phyloP scores from a whole-genome alignment of 768 basidiomycete genomes.

The Mycena epipterygia region DNA sequence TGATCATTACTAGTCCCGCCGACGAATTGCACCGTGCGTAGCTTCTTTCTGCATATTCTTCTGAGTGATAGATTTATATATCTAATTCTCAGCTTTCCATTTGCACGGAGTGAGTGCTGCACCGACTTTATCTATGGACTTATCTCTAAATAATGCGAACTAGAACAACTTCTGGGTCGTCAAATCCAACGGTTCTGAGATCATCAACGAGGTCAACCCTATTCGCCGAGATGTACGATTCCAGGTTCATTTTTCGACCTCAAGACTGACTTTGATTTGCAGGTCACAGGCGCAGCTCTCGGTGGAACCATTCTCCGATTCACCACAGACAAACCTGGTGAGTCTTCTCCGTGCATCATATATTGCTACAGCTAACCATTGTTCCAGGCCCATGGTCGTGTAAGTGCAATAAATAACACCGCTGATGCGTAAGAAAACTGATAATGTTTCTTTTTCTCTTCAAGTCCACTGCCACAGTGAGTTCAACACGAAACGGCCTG shows the following conservation, averaged over 20 bases:
- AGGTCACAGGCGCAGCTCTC: constrained; percentile 38
- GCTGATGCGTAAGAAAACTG: not conserved
- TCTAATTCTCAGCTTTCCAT: constrained; percentile 34
- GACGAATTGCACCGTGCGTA: constrained; percentile 47
- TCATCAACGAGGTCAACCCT: constrained; percentile 62
- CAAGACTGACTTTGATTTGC: not conserved
- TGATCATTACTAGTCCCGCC: constrained; percentile 33
- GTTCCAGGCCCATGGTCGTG: constrained; percentile 43
- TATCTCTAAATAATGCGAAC: not conserved
- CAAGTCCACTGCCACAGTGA: constrained; percentile 45
- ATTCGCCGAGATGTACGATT: constrained; percentile 47
- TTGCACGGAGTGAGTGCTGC: constrained; percentile 41
- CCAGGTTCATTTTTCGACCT: not conserved
- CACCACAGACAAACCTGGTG: constrained; percentile 67
- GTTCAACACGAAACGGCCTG: not conserved
- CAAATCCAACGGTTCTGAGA: constrained; percentile 49
- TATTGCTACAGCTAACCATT: not conserved
- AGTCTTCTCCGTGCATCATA: not conserved
- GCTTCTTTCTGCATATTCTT: not conserved
- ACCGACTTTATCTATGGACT: not conserved
- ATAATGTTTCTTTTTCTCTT: not conserved
- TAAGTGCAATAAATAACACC: not conserved
- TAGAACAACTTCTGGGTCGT: constrained; percentile 57
- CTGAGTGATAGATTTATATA: not conserved
- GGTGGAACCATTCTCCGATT: constrained; percentile 59